Percentiles rank a stretch among this genome's conserved stretches.
Evolutionary conservation across 139 green algal species (phyloP).

Genomic region (Coccomyxa sp.): DNA sequence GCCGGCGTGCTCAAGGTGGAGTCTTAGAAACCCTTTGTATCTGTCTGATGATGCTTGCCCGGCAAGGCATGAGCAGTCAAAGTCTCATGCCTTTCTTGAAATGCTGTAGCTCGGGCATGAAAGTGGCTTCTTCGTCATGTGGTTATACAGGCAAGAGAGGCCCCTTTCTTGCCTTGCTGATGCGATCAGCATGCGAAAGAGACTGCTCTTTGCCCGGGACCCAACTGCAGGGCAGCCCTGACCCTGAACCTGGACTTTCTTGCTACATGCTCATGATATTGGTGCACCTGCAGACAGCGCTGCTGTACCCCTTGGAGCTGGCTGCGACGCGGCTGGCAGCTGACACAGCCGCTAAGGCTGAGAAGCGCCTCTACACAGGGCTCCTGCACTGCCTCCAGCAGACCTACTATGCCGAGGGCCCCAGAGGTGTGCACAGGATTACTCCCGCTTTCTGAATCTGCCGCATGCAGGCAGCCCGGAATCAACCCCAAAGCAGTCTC

Average conservation of each 20-base stretch:
- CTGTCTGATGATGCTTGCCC: not conserved
- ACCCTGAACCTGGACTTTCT: not conserved
- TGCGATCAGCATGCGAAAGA: not conserved
- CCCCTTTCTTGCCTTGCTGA: not conserved
- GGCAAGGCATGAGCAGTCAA: too few relatives aligned
- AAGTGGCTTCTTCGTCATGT: too few relatives aligned
- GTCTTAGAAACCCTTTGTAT: not conserved
- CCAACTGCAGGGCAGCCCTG: not conserved
- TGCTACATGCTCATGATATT: not conserved
- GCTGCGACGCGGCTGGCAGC: constrained; percentile 50
- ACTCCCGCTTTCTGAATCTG: not conserved
- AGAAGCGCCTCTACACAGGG: constrained; percentile 17
- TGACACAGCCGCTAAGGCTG: constrained; percentile 23
- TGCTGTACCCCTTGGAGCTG: constrained; percentile 64
- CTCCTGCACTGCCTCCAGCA: constrained; percentile 20
- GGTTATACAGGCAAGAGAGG: too few relatives aligned
- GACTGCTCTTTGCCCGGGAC: not conserved
- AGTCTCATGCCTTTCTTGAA: too few relatives aligned
- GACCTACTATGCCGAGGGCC: constrained; percentile 11
- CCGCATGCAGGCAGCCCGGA: not conserved
- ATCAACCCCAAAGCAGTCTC: not conserved
- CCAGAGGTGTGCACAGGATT: not conserved
- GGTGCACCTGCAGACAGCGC: not conserved
- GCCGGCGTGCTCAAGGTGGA: constrained; percentile 45
- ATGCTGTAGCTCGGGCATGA: too few relatives aligned